Percentiles rank a stretch among this genome's conserved stretches.
phyloP scores from a whole-genome alignment of 148 eudicot genomes.

The Polygonum aviculare region DNA sequence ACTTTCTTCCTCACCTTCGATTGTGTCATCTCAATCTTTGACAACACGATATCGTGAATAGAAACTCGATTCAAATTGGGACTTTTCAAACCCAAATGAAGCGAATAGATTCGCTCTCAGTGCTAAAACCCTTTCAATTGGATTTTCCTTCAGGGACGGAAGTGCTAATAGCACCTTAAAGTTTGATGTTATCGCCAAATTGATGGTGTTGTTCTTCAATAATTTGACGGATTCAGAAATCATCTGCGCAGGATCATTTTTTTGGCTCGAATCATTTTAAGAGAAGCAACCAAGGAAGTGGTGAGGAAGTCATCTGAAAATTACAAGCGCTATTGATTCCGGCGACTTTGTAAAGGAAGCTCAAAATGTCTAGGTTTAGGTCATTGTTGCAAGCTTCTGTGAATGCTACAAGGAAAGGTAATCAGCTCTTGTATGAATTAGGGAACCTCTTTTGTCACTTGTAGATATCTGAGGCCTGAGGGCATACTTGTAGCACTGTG shows the following conservation, averaged over 20 bases:
- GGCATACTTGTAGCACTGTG: neutral
- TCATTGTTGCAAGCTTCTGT: constrained; percentile 72
- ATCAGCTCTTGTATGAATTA: neutral
- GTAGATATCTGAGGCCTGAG: neutral
- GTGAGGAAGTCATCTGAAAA: neutral
- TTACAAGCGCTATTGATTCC: neutral
- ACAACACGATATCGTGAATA: neutral
- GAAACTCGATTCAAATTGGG: neutral
- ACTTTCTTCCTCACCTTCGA: neutral
- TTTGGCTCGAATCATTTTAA: neutral
- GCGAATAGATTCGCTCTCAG: neutral
- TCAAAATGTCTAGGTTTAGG: constrained; percentile 68
- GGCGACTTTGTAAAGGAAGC: neutral
- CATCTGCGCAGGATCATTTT: neutral
- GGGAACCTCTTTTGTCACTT: neutral
- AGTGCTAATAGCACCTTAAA: no score
- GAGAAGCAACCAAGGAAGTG: no score
- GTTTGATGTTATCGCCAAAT: neutral
- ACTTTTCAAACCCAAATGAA: neutral
- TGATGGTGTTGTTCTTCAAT: neutral
- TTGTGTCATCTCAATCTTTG: neutral
- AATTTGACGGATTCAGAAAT: neutral
- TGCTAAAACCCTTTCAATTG: neutral
- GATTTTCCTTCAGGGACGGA: no score
- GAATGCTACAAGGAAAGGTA: constrained; percentile 83